Base-by-base conservation (phyloP, 1,139 yeast species). In the Kodamaea arcana region DNA sequence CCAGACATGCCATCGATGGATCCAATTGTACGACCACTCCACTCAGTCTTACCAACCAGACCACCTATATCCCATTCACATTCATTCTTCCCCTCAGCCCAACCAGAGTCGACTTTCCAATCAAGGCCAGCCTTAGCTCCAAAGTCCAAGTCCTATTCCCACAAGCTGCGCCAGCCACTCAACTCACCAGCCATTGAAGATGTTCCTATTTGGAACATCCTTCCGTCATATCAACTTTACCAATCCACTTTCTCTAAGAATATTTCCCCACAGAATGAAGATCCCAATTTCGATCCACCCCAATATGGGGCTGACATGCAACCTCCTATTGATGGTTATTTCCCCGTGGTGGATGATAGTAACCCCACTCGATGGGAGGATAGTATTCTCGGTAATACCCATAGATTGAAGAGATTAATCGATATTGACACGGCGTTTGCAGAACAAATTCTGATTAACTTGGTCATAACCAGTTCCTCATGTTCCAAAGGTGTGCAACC, bases 161-260 rank as follows among this genome's bases (percentile, higher is more conserved):
- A n/a, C n/a, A n/a, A n/a, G n/a, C n/a, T n/a, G n/a, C n/a, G n/a
- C n/a, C n/a, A n/a, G n/a, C 36, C 39, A 4, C 32, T 50, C 10
- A 30, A 33, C 9, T 54, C 60, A 13, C 60, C 62, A 2, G 47
- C 50, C 1, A 41, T 46, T 31, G 61, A 56, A 29, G 56, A 56
- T 9, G 58, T 52, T 15, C 59, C 60, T 15, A 42, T 50, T 9
- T 54, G 58, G 56, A 54, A 50, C 39, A 51, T 56, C 15, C 52
- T 54, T 9, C 61, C 60, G 16, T 50, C 56, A 26, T 55, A 54
- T 37, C 59, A 52, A 36, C 51, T 52, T 22, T 53, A 44, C 32
- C 57, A 48, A 37, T 50, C 52, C 20, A 54, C 60, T 12, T 57
- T 52, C 42, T 45, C 56, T 14, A 54, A 54, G 30, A 51, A 46